These are phyloP conservation scores for Erythrophleum fordii DNA, from an alignment of 306 rosid genomes.

Conservation along the genomic window DNA sequence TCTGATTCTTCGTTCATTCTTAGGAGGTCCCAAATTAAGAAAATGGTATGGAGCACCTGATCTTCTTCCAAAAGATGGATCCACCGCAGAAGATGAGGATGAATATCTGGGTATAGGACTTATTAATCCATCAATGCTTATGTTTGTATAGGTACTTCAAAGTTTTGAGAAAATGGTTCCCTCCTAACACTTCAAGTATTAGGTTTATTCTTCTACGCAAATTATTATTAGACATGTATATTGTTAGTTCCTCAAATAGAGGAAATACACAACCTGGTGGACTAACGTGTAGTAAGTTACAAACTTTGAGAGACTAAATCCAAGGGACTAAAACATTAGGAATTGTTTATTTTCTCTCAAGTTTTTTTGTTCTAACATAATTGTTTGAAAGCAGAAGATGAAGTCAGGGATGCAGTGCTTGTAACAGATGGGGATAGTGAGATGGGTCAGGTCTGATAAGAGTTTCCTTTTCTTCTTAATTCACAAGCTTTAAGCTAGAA, in stretches of 20 bases:
- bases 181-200: too few relatives aligned
- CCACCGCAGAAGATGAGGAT: conserved; percentile 55
- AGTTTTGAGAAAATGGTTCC: neutral
- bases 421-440: conserved; percentile 93
- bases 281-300: too few relatives aligned
- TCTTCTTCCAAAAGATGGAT: conserved; percentile 65
- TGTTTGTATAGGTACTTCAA: neutral
- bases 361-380: conserved; percentile 21
- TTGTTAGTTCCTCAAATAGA: neutral
- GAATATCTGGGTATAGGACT: conserved; percentile 54
- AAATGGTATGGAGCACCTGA: conserved; percentile 98
- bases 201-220: too few relatives aligned
- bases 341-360: neutral
- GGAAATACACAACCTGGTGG: neutral
- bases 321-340: too few relatives aligned
- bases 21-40: conserved; percentile 93
- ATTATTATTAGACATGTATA: too few relatives aligned
- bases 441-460: conserved; percentile 84
- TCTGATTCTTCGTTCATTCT: conserved; percentile 21
- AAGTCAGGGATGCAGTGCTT: conserved; percentile 75
- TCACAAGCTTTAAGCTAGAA: conserved; percentile 6
- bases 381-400: conserved; percentile 58
- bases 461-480: conserved; percentile 10
- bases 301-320: too few relatives aligned
- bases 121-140: conserved; percentile 3